Percentiles rank a stretch among this genome's conserved stretches.
These are phyloP conservation scores for Erythrophleum fordii DNA, from an alignment of 306 rosid genomes.

Conservation along the genomic window DNA sequence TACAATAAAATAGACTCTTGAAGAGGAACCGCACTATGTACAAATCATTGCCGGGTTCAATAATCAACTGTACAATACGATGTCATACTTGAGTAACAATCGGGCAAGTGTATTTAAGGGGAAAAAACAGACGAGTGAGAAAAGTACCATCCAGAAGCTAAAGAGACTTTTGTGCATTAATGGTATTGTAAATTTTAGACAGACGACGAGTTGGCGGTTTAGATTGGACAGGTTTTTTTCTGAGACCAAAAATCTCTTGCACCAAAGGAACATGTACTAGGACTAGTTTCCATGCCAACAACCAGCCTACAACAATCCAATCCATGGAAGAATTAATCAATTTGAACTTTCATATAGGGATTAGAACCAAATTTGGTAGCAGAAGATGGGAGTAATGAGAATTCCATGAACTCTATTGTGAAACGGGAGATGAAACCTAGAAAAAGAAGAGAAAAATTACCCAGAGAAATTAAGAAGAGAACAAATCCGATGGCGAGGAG, in stretches of 20 bases:
- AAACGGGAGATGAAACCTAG: background rate
- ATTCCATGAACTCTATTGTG: background rate
- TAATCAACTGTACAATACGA: background rate
- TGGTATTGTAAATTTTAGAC: constrained; percentile 60
- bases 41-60: background rate
- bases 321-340: background rate
- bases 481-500: constrained; percentile 61
- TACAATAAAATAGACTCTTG: background rate
- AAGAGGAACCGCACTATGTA: background rate
- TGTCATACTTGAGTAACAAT: background rate
- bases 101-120: background rate
- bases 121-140: background rate
- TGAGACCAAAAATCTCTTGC: constrained; percentile 80
- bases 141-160: constrained; percentile 50
- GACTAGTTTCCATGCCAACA: constrained; percentile 87
- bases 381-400: background rate
- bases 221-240: constrained; percentile 57
- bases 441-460: constrained; percentile 43
- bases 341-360: background rate
- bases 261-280: constrained; percentile 89
- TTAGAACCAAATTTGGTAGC: background rate
- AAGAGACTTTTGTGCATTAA: constrained; percentile 51
- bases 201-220: constrained; percentile 74
- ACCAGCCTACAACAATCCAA: constrained; percentile 64
- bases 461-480: constrained; percentile 58